Base-by-base conservation (phyloP, 352 stramenopile genomes). In the Phytophthora colocasiae region DNA sequence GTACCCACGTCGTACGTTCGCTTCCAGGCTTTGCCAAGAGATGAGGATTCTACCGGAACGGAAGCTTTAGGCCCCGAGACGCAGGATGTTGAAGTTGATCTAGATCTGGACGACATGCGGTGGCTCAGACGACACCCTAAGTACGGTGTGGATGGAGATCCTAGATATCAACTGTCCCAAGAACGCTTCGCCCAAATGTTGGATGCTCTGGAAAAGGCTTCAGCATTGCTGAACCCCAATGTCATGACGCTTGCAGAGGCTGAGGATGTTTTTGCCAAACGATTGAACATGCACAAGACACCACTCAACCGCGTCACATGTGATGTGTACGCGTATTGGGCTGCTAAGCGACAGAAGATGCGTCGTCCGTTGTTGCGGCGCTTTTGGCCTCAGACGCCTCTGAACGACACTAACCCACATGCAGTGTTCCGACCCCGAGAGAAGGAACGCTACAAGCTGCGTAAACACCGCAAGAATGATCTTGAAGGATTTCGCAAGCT, bases 341-440 rank as follows among this genome's bases (percentile, higher is more conserved):
- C 97, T 6, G 66, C 89, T 22, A 99, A 99, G 75, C 93, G 97
- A 4, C 85, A 87, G 60, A 83, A 88, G 54, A 72, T 99, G 22
- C 92, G 93, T 61, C 93, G 98, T 32, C 96, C 97, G 43, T 63
- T 99, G 34, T 58, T 99, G 24, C 90, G 97, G 38, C 87, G 96
- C 19, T 99, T 95, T 70, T 99, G 97, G 96, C 97, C 97, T 5
- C 85, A 97, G 46, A 99, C 98, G 10, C 85, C 93, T 6, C 75
- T 95, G 1, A 98, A 98, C 53, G 97, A 99, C 78, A 98, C 95
- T n/a, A 99, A 99, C 78, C 98, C 98, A 29, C 97, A 99, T 68
- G 71, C 97, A 50, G 97, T 99, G n/a, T 99, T 99, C 75, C 93
- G 97, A 15, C 97, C 97, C 19, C 88, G 97, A 36, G 96, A 99